Evolutionary conservation across 805 yeast species (phyloP).

Genomic region (Ogataea pilisensis): DNA sequence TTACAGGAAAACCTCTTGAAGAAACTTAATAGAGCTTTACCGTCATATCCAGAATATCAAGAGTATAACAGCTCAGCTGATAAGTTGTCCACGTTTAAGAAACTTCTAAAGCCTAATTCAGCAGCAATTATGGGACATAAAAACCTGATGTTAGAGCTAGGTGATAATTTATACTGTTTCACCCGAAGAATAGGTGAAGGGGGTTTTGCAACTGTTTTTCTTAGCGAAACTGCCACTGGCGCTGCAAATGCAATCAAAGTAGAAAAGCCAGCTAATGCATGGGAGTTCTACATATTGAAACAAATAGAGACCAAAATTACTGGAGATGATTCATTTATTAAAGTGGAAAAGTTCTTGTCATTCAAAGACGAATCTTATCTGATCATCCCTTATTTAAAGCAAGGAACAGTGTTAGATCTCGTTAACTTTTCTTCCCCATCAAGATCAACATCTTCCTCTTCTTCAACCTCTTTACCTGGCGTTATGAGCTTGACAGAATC

Average conservation of each 20-base stretch:
- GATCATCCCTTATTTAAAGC: slow-evolving; percentile 56
- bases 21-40: slow-evolving; percentile 25
- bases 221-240: slow-evolving; percentile 61
- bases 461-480: slow-evolving; percentile 1
- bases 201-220: slow-evolving; percentile 74
- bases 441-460: slow-evolving; percentile 6
- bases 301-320: slow-evolving; percentile 44
- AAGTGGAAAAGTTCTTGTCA: slow-evolving; percentile 47
- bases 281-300: slow-evolving; percentile 78
- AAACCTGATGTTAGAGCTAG: slow-evolving; percentile 41
- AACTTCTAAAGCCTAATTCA: slow-evolving; percentile 14
- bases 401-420: slow-evolving; percentile 72
- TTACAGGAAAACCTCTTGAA: slow-evolving; percentile 37
- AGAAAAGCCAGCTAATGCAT: slow-evolving; percentile 61
- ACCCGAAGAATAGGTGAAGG: slow-evolving; percentile 67
- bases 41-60: slow-evolving; percentile 28
- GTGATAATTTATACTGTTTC: slow-evolving; percentile 43
- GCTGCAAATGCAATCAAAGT: slow-evolving; percentile 63
- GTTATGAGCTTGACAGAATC: slow-evolving; percentile 49
- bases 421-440: slow-evolving; percentile 44
- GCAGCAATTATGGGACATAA: slow-evolving; percentile 29
- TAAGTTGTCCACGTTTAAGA: slow-evolving; percentile 16
- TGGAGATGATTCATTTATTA: slow-evolving; percentile 28
- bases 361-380: slow-evolving; percentile 68
- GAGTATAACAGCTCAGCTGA: slow-evolving; percentile 3